Evolutionary conservation across 345 rosid species (phyloP).

Genomic region (Linum usitatissimum): DNA sequence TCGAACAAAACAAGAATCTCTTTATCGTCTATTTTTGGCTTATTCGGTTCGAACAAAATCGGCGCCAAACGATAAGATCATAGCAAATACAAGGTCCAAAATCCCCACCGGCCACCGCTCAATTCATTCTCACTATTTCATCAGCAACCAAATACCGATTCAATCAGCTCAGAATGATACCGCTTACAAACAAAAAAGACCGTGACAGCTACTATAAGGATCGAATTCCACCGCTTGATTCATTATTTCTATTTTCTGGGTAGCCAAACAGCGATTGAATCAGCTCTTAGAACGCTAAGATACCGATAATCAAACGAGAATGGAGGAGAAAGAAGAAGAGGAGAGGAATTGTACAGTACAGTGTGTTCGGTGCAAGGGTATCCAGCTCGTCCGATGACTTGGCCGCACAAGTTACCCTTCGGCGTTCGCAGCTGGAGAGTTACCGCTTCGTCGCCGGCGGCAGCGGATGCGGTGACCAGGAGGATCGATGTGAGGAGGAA

Average conservation of each 20-base stretch:
- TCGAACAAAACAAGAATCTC: neutral
- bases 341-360: conserved; percentile 26
- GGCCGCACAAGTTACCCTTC: conserved; percentile 43
- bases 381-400: conserved; percentile 53
- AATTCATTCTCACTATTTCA: no score
- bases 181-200: neutral
- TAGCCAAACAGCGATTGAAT: neutral
- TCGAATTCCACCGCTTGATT: no score
- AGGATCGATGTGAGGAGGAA: neutral
- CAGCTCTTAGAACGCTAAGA: neutral
- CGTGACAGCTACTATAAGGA: no score
- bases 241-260: no score
- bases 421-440: conserved; percentile 22
- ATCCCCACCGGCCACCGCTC: neutral
- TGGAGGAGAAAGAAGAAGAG: no score
- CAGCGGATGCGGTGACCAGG: conserved; percentile 8
- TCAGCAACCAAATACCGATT: neutral
- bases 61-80: no score
- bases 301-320: neutral
- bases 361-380: conserved; percentile 71
- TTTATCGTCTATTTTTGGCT: neutral
- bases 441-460: conserved; percentile 12
- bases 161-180: neutral
- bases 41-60: neutral
- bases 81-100: neutral